Percentiles rank a stretch among this genome's conserved stretches.
phyloP scores from a whole-genome alignment of 164 flowering plant genomes.

The Nelumbo lutea region DNA sequence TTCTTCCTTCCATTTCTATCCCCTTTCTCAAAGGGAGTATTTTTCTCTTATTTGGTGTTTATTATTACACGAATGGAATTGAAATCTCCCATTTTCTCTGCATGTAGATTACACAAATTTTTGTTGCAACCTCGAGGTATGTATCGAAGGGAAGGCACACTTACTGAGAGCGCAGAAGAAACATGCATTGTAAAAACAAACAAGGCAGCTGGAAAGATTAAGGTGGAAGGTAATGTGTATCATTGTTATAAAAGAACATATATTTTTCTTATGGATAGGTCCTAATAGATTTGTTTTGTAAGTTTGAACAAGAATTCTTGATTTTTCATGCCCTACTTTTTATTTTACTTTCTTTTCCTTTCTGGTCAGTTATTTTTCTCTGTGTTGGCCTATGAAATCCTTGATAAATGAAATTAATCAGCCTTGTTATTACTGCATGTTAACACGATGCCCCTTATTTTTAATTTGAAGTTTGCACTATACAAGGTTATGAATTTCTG shows the following conservation, averaged over 20 bases:
- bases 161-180: conserved; percentile 37
- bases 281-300: no score
- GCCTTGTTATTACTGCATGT: no score
- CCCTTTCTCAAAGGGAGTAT: background rate
- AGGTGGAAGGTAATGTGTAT: conserved; percentile 64
- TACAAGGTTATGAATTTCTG: no score
- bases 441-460: no score
- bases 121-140: conserved; percentile 63
- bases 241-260: background rate
- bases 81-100: background rate
- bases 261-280: background rate
- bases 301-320: no score
- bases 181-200: conserved; percentile 38
- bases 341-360: no score
- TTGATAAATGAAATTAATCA: no score
- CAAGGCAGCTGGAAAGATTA: conserved; percentile 64
- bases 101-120: conserved; percentile 58
- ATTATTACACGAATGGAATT: background rate
- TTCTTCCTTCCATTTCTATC: background rate
- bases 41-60: background rate
- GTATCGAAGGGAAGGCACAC: conserved; percentile 31
- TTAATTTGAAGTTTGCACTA: no score
- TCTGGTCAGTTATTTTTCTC: no score
- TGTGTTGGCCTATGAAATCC: no score
- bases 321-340: no score